Percentiles rank a stretch among this genome's conserved stretches.
These are phyloP conservation scores for Phytophthora capsici DNA, from an alignment of 352 stramenopile species.

Conservation along the genomic window DNA sequence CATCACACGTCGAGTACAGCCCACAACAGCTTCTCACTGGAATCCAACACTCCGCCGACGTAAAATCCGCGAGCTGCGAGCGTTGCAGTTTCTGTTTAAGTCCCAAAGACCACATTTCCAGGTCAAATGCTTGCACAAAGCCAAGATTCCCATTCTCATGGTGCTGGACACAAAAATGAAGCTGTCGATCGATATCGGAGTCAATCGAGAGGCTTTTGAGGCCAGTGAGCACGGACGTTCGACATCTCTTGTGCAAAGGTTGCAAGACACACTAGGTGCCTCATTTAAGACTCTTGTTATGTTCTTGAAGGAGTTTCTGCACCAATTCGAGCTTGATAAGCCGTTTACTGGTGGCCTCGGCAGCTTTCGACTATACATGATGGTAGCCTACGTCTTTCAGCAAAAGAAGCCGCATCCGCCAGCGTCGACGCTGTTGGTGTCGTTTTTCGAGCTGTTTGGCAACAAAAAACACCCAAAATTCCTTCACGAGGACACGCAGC, in stretches of 20 bases:
- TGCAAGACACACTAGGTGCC: constrained; percentile 51
- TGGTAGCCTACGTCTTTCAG: constrained; percentile 76
- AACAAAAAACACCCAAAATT: constrained; percentile 62
- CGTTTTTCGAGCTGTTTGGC: constrained; percentile 74
- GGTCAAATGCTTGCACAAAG: constrained; percentile 73
- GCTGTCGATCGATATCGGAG: constrained; percentile 64
- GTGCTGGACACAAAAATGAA: constrained; percentile 58
- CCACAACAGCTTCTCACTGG: constrained; percentile 67
- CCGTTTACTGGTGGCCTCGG: constrained; percentile 79
- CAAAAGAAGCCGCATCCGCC: constrained; percentile 18
- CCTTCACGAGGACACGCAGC: constrained; percentile 54
- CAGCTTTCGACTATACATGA: constrained; percentile 84
- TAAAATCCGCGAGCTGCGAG: constrained; percentile 62
- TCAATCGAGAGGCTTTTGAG: constrained; percentile 68
- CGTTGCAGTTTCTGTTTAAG: constrained; percentile 61
- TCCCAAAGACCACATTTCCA: constrained; percentile 56
- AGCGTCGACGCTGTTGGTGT: constrained; percentile 44
- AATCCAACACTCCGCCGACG: constrained; percentile 66
- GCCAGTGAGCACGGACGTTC: constrained; percentile 69
- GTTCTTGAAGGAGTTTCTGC: constrained; percentile 82
- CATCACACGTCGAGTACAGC: constrained; percentile 38
- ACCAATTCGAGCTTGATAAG: constrained; percentile 83
- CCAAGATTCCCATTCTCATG: constrained; percentile 82
- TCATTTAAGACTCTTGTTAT: constrained; percentile 62
- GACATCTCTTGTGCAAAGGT: constrained; percentile 56